A percentile compares a stretch with the other conserved stretches of the same genome.
phyloP scores from a whole-genome alignment of 768 basidiomycete species.

The Lentinus brumalis region DNA sequence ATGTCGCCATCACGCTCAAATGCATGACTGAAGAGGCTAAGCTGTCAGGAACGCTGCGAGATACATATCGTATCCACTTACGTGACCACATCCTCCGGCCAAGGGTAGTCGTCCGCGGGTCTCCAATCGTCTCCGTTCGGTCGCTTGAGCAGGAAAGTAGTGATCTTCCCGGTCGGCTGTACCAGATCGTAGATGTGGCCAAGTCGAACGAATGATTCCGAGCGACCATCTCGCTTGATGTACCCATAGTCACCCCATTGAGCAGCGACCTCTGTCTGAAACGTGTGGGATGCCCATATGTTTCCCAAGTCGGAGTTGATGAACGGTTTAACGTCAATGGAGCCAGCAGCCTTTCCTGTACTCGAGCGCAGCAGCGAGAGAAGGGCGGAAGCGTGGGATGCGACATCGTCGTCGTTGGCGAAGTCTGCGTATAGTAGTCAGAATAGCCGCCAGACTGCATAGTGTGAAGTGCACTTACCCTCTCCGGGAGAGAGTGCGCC shows the following conservation, averaged over 20 bases:
- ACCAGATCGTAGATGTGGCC: constrained; percentile 9
- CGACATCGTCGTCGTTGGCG: constrained; percentile 9
- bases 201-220: constrained; percentile 2
- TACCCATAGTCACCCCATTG: constrained; percentile 14
- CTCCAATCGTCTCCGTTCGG: constrained; percentile 1
- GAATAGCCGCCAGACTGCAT: too few relatives aligned
- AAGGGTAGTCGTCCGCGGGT: constrained; percentile 4
- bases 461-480: background rate
- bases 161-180: constrained; percentile 3
- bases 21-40: background rate
- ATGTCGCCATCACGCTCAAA: background rate
- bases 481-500: constrained; percentile 4
- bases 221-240: background rate
- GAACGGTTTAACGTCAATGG: background rate
- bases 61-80: background rate
- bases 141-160: constrained; percentile 8
- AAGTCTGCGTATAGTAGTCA: background rate
- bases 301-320: constrained; percentile 1
- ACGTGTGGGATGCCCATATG: constrained; percentile 12
- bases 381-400: background rate
- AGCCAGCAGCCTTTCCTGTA: background rate
- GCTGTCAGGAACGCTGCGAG: background rate
- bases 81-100: background rate
- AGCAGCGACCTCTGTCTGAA: background rate
- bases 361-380: background rate